Evolutionary conservation across 2,329 filamentous ascomycete species (phyloP), one percentile per base, ranked within the genome.

Genomic region (Aspergillus nomiae): DNA sequence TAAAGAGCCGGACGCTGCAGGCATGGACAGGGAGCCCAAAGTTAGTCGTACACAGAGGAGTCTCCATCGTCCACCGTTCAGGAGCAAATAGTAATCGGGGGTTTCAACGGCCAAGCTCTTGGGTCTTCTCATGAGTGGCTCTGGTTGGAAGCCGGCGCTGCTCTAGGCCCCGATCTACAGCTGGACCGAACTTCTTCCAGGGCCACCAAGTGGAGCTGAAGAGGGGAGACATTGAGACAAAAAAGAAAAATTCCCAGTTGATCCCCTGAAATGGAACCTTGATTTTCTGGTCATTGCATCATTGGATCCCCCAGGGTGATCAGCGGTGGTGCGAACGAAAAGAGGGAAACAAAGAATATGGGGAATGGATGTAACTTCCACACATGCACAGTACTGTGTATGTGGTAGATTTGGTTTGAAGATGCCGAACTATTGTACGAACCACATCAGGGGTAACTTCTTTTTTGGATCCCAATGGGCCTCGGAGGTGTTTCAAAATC

Each of bases 111-210:
- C 51, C 51, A 55, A 55, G 51, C 51, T 36, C 51, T 55, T 55
- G 51, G 51, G 26, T 34, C 50, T 30, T 21, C 28, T 26, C 50
- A 53, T 38, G 30, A 55, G 32, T 38, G 51, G 51, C 32, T 38
- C 51, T 55, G n/a, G n/a, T 55, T 3, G 50, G 50, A 53, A 34
- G 12, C n/a, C 50, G 50, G 50, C 50, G n/a, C n/a, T 55, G 51
- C 30, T 55, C 51, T 55, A 55, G 51, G 32, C 51, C 51, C 30
- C 30, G 51, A 55, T 55, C 51, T 55, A 55, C 51, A 55, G n/a
- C 34, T 55, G 32, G 16, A 55, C 32, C n/a, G 51, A 54, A 54
- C 51, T 24, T 54, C 51, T 54, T 54, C 30, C 51, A 36, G 21
- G 30, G 30, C 51, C 36, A 36, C 14, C 24, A 54, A 36, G 51